phyloP scores from a whole-genome alignment of 164 flowering plant species.

The Stephania cephalantha region DNA sequence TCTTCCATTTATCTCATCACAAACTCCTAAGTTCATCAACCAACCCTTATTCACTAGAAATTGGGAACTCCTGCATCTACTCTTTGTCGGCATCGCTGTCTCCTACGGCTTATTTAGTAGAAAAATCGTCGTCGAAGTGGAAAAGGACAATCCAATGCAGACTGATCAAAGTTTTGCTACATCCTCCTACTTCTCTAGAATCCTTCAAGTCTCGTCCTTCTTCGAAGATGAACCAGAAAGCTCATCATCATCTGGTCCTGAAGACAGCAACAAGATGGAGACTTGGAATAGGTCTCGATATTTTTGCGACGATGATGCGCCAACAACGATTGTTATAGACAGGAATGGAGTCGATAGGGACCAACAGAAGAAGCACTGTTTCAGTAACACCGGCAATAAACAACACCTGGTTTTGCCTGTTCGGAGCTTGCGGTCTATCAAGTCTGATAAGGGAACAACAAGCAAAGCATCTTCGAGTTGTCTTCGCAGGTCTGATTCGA shows the following conservation, averaged over 20 bases:
- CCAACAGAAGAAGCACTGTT: conserved; percentile 20
- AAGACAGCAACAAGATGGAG: conserved; percentile 46
- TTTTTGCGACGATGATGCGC: conserved; percentile 38
- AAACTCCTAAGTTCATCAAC: conserved; percentile 69
- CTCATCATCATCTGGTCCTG: conserved; percentile 30
- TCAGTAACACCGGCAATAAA: conserved; percentile 13
- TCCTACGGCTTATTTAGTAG: conserved; percentile 86
- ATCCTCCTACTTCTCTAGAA: conserved; percentile 50
- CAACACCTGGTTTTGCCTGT: conserved; percentile 74
- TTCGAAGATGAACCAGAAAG: conserved; percentile 65
- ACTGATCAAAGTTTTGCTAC: conserved; percentile 17
- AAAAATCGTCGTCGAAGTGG: conserved; percentile 32
- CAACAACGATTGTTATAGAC: conserved; percentile 38
- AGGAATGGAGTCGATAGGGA: conserved; percentile 26
- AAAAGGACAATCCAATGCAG: conserved; percentile 26
- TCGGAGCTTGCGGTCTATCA: conserved; percentile 64
- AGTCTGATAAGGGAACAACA: conserved; percentile 23
- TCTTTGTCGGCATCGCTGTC: conserved; percentile 83
- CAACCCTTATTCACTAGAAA: conserved; percentile 44
- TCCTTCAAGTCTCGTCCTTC: conserved; percentile 73
- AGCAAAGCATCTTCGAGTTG: conserved; percentile 13
- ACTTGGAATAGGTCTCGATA: conserved; percentile 64
- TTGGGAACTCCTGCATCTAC: conserved; percentile 90
- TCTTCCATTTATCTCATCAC: conserved; percentile 61
- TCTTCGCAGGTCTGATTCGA: conserved; percentile 26